These are phyloP conservation scores for Sclerotinia glacialis DNA, from an alignment of 2,329 filamentous ascomycete species.

Conservation along the genomic window DNA sequence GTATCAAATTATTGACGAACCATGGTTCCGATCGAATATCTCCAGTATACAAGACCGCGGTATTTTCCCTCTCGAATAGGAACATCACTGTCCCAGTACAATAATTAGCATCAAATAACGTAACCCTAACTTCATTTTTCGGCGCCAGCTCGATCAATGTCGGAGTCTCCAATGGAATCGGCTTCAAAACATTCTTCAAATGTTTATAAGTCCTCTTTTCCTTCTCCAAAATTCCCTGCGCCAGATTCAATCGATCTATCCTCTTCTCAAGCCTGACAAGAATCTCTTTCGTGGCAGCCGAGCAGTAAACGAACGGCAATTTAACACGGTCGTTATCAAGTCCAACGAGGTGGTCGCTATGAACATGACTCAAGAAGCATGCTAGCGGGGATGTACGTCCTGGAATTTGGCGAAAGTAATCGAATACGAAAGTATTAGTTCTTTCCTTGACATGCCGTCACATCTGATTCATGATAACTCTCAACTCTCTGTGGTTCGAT, in stretches of 20 bases:
- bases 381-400: slow-evolving; percentile 63
- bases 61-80: slow-evolving; percentile 70
- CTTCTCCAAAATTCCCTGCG: slow-evolving; percentile 71
- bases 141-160: slow-evolving; percentile 72
- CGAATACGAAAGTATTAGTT: slow-evolving; percentile 52
- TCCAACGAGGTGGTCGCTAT: slow-evolving; percentile 83
- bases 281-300: slow-evolving; percentile 75
- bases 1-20: slow-evolving; percentile 73
- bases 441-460: background rate
- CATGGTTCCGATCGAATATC: slow-evolving; percentile 83
- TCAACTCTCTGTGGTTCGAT: slow-evolving; percentile 4
- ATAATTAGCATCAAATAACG: slow-evolving; percentile 87
- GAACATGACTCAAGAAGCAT: slow-evolving; percentile 88
- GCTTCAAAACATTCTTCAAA: slow-evolving; percentile 70
- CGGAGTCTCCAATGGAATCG: slow-evolving; percentile 78
- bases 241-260: slow-evolving; percentile 77
- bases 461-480: background rate
- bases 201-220: slow-evolving; percentile 73
- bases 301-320: slow-evolving; percentile 87
- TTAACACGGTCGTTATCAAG: slow-evolving; percentile 63
- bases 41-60: slow-evolving; percentile 81
- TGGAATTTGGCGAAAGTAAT: slow-evolving; percentile 68
- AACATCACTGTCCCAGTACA: slow-evolving; percentile 92
- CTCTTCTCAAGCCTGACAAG: slow-evolving; percentile 77
- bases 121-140: slow-evolving; percentile 69